Conservation (phyloP, 495 filamentous ascomycete species). For the Gamarada debralockiae region DNA sequence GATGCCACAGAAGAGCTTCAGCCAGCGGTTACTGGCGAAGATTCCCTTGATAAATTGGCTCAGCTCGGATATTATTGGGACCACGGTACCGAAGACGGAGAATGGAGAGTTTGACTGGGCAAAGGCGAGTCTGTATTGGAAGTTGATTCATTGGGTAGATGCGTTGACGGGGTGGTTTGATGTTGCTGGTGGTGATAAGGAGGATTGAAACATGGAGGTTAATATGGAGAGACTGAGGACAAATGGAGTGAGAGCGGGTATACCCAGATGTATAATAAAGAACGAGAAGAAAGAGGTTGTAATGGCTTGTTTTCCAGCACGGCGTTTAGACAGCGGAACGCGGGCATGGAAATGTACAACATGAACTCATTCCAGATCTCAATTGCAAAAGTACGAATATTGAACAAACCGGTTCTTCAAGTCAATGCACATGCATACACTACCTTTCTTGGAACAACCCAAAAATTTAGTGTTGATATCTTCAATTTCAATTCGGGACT, state of each 20-base stretch:
- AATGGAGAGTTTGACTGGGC: conserved; percentile 75
- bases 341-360: too few species aligned
- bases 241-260: not conserved
- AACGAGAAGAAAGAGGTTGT: too few species aligned
- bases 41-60: conserved; percentile 68
- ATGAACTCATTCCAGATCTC: too few species aligned
- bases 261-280: too few species aligned
- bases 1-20: conserved; percentile 55
- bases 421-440: too few species aligned
- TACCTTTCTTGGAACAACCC: too few species aligned
- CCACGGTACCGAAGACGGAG: conserved; percentile 70
- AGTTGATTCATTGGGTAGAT: conserved; percentile 49
- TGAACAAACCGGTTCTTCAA: too few species aligned
- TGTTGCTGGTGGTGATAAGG: conserved; percentile 44
- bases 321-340: too few species aligned
- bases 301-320: not conserved
- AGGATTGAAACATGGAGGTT: conserved; percentile 36
- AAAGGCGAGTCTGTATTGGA: conserved; percentile 76
- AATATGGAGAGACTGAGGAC: not conserved
- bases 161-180: conserved; percentile 42
- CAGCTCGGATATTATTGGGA: conserved; percentile 75
- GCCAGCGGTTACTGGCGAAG: conserved; percentile 55
- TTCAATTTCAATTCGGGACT: too few species aligned
- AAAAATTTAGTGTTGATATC: too few species aligned
- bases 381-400: too few species aligned